These are phyloP conservation scores for Microbotryomycetes sp. DNA, from an alignment of 1,284 basidiomycete species.

Conservation along the genomic window DNA sequence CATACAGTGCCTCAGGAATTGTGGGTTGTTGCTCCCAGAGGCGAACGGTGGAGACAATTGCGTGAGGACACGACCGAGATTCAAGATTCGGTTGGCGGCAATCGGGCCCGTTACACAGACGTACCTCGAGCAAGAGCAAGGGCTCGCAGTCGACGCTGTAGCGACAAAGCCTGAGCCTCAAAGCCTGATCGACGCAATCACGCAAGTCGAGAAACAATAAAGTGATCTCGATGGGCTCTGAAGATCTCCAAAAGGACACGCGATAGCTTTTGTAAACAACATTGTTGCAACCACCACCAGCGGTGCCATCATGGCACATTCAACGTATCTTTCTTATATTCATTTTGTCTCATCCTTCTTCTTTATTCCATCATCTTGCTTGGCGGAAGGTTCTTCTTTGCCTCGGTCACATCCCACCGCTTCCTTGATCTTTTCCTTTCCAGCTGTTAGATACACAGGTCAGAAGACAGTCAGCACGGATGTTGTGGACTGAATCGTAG, in stretches of 20 bases:
- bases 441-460: conserved; percentile 1
- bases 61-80: neutral
- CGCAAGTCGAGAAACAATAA: neutral
- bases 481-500: no score
- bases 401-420: conserved; percentile 11
- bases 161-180: neutral
- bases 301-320: no score
- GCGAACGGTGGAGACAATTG: neutral
- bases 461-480: conserved; percentile 2
- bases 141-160: neutral
- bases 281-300: no score
- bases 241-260: no score
- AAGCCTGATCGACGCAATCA: neutral
- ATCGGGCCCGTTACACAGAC: conserved; percentile 1
- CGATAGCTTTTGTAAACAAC: no score
- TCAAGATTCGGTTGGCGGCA: neutral
- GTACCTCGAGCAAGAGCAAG: conserved; percentile 1
- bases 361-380: no score
- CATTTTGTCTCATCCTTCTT: no score
- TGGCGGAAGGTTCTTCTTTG: no score
- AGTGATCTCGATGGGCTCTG: no score
- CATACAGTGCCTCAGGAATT: neutral
- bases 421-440: conserved; percentile 12
- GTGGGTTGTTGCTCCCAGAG: neutral
- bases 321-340: no score